A percentile compares a stretch with the other conserved stretches of the same genome.
Evolutionary conservation across 108 stramenopile species (phyloP).

Genomic region (Cyclotella baltica): DNA sequence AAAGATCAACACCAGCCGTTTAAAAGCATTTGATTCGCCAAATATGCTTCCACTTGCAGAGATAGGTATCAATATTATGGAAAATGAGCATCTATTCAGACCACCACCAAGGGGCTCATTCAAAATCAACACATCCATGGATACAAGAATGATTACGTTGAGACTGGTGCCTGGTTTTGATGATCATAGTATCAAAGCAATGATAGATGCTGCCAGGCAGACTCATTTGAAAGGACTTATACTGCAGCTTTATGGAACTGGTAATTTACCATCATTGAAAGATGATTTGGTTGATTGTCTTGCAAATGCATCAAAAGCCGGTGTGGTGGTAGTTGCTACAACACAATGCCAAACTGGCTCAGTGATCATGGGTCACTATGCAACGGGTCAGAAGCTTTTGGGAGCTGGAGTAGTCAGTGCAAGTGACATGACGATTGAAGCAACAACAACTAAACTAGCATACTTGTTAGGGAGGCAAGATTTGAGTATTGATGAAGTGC

Average conservation of each 20-base stretch:
- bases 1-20: conserved; percentile 83
- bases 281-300: conserved; percentile 75
- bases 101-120: conserved; percentile 82
- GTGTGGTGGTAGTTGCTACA: conserved; percentile 89
- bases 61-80: conserved; percentile 87
- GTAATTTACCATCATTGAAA: conserved; percentile 89
- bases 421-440: conserved; percentile 97
- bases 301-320: conserved; percentile 67
- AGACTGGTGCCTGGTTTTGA: conserved; percentile 94
- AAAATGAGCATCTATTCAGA: conserved; percentile 73
- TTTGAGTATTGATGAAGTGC: conserved; percentile 62
- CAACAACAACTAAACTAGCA: conserved; percentile 87
- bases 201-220: conserved; percentile 59
- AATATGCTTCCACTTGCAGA: conserved; percentile 93
- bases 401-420: conserved; percentile 88
- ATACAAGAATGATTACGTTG: conserved; percentile 86
- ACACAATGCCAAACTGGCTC: conserved; percentile 93
- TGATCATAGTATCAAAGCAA: conserved; percentile 71
- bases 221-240: conserved; percentile 75
- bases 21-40: conserved; percentile 95
- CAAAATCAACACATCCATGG: conserved; percentile 88
- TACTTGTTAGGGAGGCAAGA: conserved; percentile 85
- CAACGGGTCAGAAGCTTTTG: conserved; percentile 83
- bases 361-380: conserved; percentile 92
- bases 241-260: conserved; percentile 96